phyloP scores from a whole-genome alignment of 331 rosid genomes.

The Malus hybrid region DNA sequence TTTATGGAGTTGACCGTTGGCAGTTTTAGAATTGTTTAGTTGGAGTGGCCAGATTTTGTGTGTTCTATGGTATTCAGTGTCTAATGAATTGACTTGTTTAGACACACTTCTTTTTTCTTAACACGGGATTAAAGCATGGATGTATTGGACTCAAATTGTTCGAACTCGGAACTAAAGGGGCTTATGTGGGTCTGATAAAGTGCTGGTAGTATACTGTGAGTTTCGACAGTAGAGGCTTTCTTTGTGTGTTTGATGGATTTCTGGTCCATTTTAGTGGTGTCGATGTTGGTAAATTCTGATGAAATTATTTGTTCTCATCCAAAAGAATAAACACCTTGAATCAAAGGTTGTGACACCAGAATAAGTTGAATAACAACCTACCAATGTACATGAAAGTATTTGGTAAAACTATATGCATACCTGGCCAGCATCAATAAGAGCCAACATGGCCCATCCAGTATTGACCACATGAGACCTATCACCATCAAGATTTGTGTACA shows the following conservation, averaged over 20 bases:
- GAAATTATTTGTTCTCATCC: neutral
- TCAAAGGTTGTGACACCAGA: neutral
- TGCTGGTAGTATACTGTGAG: neutral
- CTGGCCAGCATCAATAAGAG: slow-evolving; percentile 76
- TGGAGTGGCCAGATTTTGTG: neutral
- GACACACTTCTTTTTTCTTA: neutral
- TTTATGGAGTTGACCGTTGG: neutral
- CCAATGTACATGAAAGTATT: neutral
- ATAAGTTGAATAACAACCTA: neutral
- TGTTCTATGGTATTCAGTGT: neutral
- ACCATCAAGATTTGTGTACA: slow-evolving; percentile 56
- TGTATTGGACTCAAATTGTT: neutral
- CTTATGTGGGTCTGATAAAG: neutral
- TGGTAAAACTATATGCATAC: slow-evolving; percentile 28
- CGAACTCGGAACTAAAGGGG: neutral
- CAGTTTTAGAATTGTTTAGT: neutral
- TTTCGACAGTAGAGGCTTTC: neutral
- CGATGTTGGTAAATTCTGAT: neutral
- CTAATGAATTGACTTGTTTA: neutral
- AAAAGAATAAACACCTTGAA: too few relatives aligned
- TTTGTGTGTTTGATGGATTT: neutral
- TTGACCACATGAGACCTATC: slow-evolving; percentile 66
- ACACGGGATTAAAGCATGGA: neutral
- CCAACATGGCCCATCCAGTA: slow-evolving; percentile 74
- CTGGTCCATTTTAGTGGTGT: neutral